These are phyloP conservation scores for Terfezia claveryi DNA, from an alignment of 495 filamentous ascomycete species.

Conservation along the genomic window DNA sequence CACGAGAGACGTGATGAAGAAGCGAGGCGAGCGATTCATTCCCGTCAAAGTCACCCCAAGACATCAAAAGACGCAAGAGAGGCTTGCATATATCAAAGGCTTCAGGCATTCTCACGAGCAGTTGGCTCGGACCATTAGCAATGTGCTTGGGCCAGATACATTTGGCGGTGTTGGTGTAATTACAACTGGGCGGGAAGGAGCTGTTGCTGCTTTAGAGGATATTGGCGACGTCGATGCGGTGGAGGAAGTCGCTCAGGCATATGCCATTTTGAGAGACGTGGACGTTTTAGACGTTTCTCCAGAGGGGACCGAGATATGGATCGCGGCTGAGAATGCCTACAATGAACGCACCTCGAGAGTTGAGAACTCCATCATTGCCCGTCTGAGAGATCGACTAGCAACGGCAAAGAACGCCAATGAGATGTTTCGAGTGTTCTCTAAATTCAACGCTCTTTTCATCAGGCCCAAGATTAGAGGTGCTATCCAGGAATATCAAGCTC, in stretches of 20 bases:
- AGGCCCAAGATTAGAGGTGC: constrained; percentile 92
- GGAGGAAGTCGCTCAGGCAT: constrained; percentile 83
- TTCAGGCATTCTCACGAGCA: constrained; percentile 96
- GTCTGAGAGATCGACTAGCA: constrained; percentile 75
- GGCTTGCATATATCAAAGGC: constrained; percentile 74
- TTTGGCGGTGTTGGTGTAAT: constrained; percentile 27
- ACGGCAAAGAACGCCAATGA: constrained; percentile 92
- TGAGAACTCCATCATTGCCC: constrained; percentile 95
- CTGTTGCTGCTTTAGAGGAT: constrained; percentile 59
- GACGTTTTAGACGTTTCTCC: constrained; percentile 81
- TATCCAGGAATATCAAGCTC: constrained; percentile 90
- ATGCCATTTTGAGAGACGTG: constrained; percentile 75
- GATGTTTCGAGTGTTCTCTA: constrained; percentile 99
- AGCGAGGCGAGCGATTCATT: constrained; percentile 88
- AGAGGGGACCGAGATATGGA: constrained; percentile 77
- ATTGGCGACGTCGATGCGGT: constrained; percentile 97
- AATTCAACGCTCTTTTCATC: constrained; percentile 96
- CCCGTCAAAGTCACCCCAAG: constrained; percentile 81
- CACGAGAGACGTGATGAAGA: constrained; percentile 74
- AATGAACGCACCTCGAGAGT: constrained; percentile 91
- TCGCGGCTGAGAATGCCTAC: constrained; percentile 77
- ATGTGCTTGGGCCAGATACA: constrained; percentile 62
- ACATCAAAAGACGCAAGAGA: constrained; percentile 67
- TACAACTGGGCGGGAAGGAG: constrained; percentile 20
- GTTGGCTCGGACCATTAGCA: constrained; percentile 81